Base-by-base conservation (phyloP, 164 flowering plant species). In the Macadamia integrifolia region DNA sequence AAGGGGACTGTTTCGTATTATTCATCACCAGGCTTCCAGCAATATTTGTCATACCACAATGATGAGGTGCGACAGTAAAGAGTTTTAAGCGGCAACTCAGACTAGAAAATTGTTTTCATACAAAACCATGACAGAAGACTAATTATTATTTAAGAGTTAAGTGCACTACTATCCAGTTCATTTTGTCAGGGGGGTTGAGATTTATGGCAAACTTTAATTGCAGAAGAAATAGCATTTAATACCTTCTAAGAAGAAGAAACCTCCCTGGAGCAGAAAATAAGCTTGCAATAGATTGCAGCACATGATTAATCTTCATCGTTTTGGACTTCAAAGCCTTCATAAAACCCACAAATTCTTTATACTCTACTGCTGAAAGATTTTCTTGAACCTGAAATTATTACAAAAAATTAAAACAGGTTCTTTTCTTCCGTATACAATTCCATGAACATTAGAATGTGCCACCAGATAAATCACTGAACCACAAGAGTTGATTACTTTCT, bases 281-380 rank as follows among this genome's bases (percentile, higher is more conserved):
- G 56, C 69, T 71, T 6, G 80, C 88, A 73, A 94, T 88, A 42
- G 88, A 87, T 68, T 85, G 85, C 30, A 94, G 73, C 69, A 85
- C 95, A 32, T 84, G 72, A 74, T 76, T 76, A 48, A 82, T 79
- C 67, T 83, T 86, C 88, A 88, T 75, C 35, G 90, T 80, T 80
- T 91, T 87, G 9, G 93, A 80, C 86, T 90, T 90, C 74, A 91
- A 69, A 65, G 92, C 93, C 81, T 85, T 90, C 95, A 94, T 81
- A 63, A 77, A 85, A 29, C 80, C 88, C 60, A 91, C 85, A 80
- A 91, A 94, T 73, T 88, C 86, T 65, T 78, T 80, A 73, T 94
- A 94, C 68, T 94, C 98, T 28, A 75, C 70, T 43, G 78, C 48
- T 66, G 78, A 81, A 50, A 93, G 97, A 72, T 83, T 88, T 75